These are phyloP conservation scores for Hygrophila difformis DNA, from an alignment of 257 asterid species.

Conservation along the genomic window DNA sequence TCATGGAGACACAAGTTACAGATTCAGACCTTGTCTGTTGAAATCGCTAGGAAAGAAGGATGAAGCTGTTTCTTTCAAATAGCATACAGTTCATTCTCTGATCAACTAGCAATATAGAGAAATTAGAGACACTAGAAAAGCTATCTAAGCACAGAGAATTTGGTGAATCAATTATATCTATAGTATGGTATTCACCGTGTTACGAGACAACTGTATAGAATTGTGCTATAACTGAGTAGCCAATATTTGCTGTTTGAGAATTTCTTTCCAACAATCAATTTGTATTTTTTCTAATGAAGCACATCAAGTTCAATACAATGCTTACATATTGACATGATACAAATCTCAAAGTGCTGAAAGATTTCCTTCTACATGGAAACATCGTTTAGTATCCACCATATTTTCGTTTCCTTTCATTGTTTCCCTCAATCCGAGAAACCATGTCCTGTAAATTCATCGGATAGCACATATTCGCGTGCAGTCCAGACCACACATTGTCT, in stretches of 20 bases:
- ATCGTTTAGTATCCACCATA: too few relatives aligned
- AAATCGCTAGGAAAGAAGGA: slow-evolving; percentile 9
- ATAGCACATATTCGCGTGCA: slow-evolving; percentile 65
- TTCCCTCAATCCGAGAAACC: slow-evolving; percentile 31
- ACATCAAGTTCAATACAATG: background rate
- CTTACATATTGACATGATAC: background rate
- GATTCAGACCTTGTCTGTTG: slow-evolving; percentile 58
- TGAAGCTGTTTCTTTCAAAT: too few relatives aligned
- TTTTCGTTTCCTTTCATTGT: too few relatives aligned
- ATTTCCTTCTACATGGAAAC: slow-evolving; percentile 13
- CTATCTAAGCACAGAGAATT: too few relatives aligned
- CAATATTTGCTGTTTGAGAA: background rate
- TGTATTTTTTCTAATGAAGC: too few relatives aligned
- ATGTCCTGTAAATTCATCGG: slow-evolving; percentile 82
- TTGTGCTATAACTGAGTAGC: background rate
- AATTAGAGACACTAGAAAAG: slow-evolving; percentile 3
- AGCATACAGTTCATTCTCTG: background rate
- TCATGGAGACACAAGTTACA: slow-evolving; percentile 51
- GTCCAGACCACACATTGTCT: slow-evolving; percentile 70
- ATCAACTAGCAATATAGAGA: background rate
- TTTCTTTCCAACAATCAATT: background rate
- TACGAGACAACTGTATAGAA: too few relatives aligned
- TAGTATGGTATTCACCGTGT: too few relatives aligned
- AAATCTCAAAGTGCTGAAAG: background rate
- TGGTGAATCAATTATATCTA: slow-evolving; percentile 15